A percentile compares a stretch with the other conserved stretches of the same genome.
Evolutionary conservation across 1,284 basidiomycete genomes (phyloP).

Genomic region (Papiliotrema fonsecae): DNA sequence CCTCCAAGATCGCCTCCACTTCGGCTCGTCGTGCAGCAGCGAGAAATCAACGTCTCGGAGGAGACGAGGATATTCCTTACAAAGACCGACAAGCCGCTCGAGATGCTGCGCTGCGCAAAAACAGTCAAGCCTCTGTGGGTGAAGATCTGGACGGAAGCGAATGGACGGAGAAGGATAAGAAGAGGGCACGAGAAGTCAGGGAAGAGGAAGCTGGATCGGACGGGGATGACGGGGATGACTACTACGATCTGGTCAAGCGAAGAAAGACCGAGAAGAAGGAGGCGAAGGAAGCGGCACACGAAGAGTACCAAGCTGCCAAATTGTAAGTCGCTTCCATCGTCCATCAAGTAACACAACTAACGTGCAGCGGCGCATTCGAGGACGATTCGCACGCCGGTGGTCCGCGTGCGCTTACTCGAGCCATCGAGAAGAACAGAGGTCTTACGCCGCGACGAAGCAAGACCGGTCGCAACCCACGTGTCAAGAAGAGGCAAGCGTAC

Average conservation of each 20-base stretch:
- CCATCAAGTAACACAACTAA: not conserved
- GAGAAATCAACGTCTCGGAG: slow-evolving; percentile 53
- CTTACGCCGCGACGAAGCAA: slow-evolving; percentile 83
- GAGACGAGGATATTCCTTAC: slow-evolving; percentile 68
- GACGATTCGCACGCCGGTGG: slow-evolving; percentile 56
- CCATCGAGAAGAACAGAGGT: slow-evolving; percentile 87
- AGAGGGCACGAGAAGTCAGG: slow-evolving; percentile 48
- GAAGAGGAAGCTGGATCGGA: slow-evolving; percentile 51
- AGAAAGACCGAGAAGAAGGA: slow-evolving; percentile 66
- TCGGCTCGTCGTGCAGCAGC: slow-evolving; percentile 68
- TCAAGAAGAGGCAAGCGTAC: slow-evolving; percentile 88
- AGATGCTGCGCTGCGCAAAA: slow-evolving; percentile 50
- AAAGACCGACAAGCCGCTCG: slow-evolving; percentile 49
- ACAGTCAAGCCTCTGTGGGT: slow-evolving; percentile 38
- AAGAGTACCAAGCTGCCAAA: slow-evolving; percentile 58
- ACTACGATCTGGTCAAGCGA: slow-evolving; percentile 81
- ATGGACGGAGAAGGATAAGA: slow-evolving; percentile 52
- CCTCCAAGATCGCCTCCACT: slow-evolving; percentile 76
- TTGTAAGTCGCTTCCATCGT: slow-evolving; percentile 53
- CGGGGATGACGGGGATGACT: slow-evolving; percentile 52
- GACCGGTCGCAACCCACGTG: slow-evolving; percentile 82
- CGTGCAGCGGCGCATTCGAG: slow-evolving; percentile 53
- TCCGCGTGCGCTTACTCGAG: slow-evolving; percentile 77
- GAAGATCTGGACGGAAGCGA: slow-evolving; percentile 48
- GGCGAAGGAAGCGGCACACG: slow-evolving; percentile 74